Percentiles rank a stretch among this genome's conserved stretches.
Evolutionary conservation across 345 rosid genomes (phyloP).

Genomic region (Citrus cavaleriei): DNA sequence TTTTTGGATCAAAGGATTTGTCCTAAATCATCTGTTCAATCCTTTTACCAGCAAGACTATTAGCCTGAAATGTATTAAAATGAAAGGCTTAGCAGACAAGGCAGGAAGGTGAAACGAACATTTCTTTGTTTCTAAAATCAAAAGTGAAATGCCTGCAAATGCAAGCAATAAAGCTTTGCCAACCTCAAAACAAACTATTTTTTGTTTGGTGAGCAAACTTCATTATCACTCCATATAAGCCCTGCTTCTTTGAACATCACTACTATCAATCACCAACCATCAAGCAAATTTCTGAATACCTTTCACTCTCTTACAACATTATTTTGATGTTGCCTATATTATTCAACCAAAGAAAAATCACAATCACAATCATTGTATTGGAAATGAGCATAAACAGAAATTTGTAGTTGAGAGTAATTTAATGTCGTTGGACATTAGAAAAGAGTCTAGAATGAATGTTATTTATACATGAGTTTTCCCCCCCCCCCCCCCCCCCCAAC

Average conservation of each 20-base stretch:
- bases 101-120: constrained; percentile 45
- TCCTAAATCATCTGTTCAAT: background rate
- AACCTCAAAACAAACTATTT: constrained; percentile 6
- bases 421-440: too few species aligned
- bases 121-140: constrained; percentile 13
- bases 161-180: constrained; percentile 46
- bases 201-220: constrained; percentile 38
- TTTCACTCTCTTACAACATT: background rate
- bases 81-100: constrained; percentile 36
- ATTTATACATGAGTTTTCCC: too few species aligned
- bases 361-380: background rate
- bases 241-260: constrained; percentile 6
- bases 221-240: constrained; percentile 27
- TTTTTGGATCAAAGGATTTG: background rate
- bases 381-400: background rate
- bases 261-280: constrained; percentile 24
- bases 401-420: background rate
- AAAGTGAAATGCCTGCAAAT: constrained; percentile 28
- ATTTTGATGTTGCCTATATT: background rate
- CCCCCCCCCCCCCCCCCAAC: too few species aligned
- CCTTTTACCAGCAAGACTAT: background rate
- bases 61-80: background rate
- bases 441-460: too few species aligned
- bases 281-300: background rate
- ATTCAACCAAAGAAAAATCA: background rate